phyloP scores from a whole-genome alignment of 2,329 filamentous ascomycete species.

The Davidsoniella australis region DNA sequence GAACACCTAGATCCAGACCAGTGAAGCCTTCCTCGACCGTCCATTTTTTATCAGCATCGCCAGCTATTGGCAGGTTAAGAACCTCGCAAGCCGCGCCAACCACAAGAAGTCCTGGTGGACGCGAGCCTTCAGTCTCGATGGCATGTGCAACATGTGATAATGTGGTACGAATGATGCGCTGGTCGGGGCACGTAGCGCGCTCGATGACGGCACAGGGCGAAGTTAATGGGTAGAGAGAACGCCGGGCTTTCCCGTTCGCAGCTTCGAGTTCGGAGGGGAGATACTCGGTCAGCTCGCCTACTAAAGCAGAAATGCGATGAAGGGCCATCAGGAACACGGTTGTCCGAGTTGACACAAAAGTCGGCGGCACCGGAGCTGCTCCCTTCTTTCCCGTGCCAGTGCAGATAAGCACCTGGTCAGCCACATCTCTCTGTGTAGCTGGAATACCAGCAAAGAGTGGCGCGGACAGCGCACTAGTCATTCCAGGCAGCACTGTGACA shows the following conservation, averaged over 20 bases:
- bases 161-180: slow-evolving; percentile 80
- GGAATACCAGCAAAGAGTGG: slow-evolving; percentile 81
- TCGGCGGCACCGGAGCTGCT: slow-evolving; percentile 61
- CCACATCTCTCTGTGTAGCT: slow-evolving; percentile 71
- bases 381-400: slow-evolving; percentile 92
- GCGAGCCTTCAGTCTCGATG: slow-evolving; percentile 73
- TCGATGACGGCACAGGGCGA: slow-evolving; percentile 90
- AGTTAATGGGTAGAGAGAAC: slow-evolving; percentile 47
- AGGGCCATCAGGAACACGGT: slow-evolving; percentile 92
- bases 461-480: slow-evolving; percentile 75
- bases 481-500: slow-evolving; percentile 63
- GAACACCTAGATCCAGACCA: slow-evolving; percentile 42
- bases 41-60: slow-evolving; percentile 41
- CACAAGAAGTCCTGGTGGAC: slow-evolving; percentile 77
- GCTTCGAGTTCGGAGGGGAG: slow-evolving; percentile 17
- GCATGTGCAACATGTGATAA: slow-evolving; percentile 63
- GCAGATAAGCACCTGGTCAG: slow-evolving; percentile 89
- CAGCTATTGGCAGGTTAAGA: slow-evolving; percentile 31
- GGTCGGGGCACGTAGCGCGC: slow-evolving; percentile 82
- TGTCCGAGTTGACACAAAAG: slow-evolving; percentile 59
- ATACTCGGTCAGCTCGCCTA: slow-evolving; percentile 47
- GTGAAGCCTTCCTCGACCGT: slow-evolving; percentile 73
- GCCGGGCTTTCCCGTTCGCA: slow-evolving; percentile 16
- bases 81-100: slow-evolving; percentile 73
- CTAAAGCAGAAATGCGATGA: slow-evolving; percentile 61